Conservation (phyloP, 805 yeast species). For the Groenewaldozyma salmanticensis region DNA sequence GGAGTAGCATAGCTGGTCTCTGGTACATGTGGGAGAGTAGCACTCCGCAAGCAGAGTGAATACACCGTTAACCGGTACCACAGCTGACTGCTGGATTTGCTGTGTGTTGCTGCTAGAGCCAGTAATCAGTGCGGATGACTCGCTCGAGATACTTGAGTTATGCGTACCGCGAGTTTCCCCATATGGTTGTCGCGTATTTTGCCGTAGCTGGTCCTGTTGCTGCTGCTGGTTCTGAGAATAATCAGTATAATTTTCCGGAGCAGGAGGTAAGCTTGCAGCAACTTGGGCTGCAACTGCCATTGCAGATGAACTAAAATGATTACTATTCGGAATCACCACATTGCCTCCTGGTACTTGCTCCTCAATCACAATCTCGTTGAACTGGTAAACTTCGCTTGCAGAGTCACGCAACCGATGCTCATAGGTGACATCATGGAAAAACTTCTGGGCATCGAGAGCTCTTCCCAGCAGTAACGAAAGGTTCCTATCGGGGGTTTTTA, state of each 20-base stretch:
- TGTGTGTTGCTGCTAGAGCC: too few species aligned
- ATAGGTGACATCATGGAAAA: slow-evolving; percentile 91
- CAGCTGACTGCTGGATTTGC: too few species aligned
- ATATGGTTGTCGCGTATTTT: too few species aligned
- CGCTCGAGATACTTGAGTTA: too few species aligned
- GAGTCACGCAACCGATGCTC: slow-evolving; percentile 90
- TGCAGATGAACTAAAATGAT: neutral
- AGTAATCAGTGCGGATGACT: neutral
- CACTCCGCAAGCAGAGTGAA: slow-evolving; percentile 89
- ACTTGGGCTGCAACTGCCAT: neutral
- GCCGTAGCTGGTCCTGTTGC: too few species aligned
- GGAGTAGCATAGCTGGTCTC: slow-evolving; percentile 81
- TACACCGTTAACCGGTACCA: slow-evolving; percentile 65
- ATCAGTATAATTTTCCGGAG: slow-evolving; percentile 1
- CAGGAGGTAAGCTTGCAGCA: neutral
- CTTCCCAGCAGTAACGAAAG: slow-evolving; percentile 83
- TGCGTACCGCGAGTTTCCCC: too few species aligned
- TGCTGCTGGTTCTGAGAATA: too few species aligned
- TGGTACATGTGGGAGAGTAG: slow-evolving; percentile 92
- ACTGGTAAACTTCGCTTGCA: slow-evolving; percentile 76
- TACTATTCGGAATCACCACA: slow-evolving; percentile 5
- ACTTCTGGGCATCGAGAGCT: slow-evolving; percentile 86
- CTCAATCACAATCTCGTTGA: slow-evolving; percentile 27
- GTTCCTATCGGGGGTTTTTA: slow-evolving; percentile 84
- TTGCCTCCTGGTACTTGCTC: too few species aligned